A percentile compares a stretch with the other conserved stretches of the same genome.
Conservation (phyloP, 2,329 filamentous ascomycete species). For the Scorias spongiosa region DNA sequence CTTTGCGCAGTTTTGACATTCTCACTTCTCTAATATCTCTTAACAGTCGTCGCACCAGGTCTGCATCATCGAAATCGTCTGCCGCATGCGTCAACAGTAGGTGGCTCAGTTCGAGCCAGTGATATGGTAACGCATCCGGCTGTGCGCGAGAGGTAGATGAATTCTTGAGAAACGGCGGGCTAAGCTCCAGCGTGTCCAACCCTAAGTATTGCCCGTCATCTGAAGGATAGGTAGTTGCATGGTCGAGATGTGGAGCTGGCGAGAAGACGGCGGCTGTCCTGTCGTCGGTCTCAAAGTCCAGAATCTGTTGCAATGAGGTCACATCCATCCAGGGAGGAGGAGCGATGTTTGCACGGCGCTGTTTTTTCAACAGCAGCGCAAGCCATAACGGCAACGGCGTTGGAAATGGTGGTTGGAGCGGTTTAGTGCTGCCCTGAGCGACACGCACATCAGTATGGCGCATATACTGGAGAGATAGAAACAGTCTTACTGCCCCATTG, state of each 20-base stretch:
- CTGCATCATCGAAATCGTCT: constrained; percentile 64
- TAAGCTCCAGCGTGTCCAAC: constrained; percentile 14
- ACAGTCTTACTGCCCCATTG: constrained; percentile 4
- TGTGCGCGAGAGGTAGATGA: constrained; percentile 57
- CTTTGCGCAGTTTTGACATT: constrained; percentile 73
- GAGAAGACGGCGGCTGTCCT: constrained; percentile 55
- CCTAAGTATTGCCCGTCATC: constrained; percentile 15
- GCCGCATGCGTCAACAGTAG: constrained; percentile 70
- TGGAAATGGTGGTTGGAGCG: constrained; percentile 67
- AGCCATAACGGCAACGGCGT: constrained; percentile 80
- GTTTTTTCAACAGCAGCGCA: constrained; percentile 83
- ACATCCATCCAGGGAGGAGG: constrained; percentile 79
- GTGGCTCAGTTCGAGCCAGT: constrained; percentile 87
- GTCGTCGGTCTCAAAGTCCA: constrained; percentile 64
- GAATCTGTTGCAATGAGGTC: constrained; percentile 58
- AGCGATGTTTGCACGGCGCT: constrained; percentile 82
- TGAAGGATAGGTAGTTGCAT: constrained; percentile 23
- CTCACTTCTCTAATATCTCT: constrained; percentile 75
- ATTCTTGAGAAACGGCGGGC: constrained; percentile 57
- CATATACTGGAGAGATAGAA: not conserved
- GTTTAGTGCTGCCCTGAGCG: constrained; percentile 56
- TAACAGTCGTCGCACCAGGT: constrained; percentile 59
- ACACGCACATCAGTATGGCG: not conserved
- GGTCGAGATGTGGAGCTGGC: constrained; percentile 54
- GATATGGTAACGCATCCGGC: constrained; percentile 65